Evolutionary conservation across 805 yeast species (phyloP).

Genomic region (Metschnikowia cerradonensis): DNA sequence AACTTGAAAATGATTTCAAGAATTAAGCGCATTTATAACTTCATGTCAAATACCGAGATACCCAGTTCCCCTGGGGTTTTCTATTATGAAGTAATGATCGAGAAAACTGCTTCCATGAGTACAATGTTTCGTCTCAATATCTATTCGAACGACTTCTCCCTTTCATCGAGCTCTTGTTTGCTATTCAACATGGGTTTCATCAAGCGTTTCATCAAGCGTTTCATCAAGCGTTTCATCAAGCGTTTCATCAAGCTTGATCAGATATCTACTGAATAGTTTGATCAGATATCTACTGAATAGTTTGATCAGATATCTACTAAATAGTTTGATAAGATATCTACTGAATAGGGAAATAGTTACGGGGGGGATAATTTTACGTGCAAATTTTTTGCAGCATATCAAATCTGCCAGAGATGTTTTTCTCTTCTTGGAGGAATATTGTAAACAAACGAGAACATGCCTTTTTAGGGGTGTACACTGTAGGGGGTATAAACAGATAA

Average conservation of each 20-base stretch:
- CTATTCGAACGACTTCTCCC: slow-evolving; percentile 30
- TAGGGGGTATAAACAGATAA: not conserved
- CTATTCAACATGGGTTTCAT: slow-evolving; percentile 33
- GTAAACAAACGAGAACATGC: too few relatives aligned
- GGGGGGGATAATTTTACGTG: not conserved
- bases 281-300: too few relatives aligned
- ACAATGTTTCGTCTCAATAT: slow-evolving; percentile 25
- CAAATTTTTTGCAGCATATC: too few relatives aligned
- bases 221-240: too few relatives aligned
- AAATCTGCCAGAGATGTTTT: too few relatives aligned
- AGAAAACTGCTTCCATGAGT: slow-evolving; percentile 20
- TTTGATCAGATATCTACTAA: slow-evolving; percentile 16
- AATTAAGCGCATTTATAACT: slow-evolving; percentile 26
- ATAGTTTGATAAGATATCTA: too few relatives aligned
- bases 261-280: too few relatives aligned
- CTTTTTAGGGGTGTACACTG: not conserved
- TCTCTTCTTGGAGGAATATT: too few relatives aligned
- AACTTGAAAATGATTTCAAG: not conserved
- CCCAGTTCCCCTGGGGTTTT: slow-evolving; percentile 32
- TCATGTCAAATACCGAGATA: slow-evolving; percentile 30
- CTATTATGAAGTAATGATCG: slow-evolving; percentile 39
- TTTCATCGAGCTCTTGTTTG: slow-evolving; percentile 31
- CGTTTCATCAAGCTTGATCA: too few relatives aligned
- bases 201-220: slow-evolving; percentile 21
- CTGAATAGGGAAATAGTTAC: not conserved